Conservation (phyloP, 2,329 filamentous ascomycete species). For the Orbilia blumenaviensis region DNA sequence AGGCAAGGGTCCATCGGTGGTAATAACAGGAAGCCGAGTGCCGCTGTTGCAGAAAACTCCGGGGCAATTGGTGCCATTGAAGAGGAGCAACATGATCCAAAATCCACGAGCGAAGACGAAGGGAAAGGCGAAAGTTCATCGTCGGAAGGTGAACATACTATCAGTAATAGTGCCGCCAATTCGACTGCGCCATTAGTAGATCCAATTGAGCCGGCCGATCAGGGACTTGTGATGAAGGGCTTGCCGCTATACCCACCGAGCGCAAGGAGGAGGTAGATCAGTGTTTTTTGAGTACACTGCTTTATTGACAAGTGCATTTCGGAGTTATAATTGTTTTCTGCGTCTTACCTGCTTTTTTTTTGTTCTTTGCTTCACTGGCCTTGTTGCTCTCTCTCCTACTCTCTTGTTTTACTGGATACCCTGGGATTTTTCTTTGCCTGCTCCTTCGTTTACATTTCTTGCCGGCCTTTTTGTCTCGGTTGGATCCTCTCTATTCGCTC, state of each 20-base stretch:
- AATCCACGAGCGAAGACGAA: not conserved
- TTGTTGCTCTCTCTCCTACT: not conserved
- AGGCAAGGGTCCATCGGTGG: constrained; percentile 23
- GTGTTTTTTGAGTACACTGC: not conserved
- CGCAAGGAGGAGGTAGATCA: constrained; percentile 24
- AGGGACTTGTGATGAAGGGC: constrained; percentile 38
- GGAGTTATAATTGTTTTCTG: constrained; percentile 15
- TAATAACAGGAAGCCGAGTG: constrained; percentile 22
- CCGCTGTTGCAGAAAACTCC: not conserved
- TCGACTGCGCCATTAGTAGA: constrained; percentile 3
- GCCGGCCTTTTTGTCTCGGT: not conserved
- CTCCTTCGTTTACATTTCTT: constrained; percentile 1
- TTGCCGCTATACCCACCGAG: constrained; percentile 24
- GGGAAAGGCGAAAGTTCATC: not conserved
- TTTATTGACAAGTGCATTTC: constrained; percentile 1
- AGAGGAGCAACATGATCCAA: constrained; percentile 24
- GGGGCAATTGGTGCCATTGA: constrained; percentile 36
- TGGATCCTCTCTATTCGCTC: not conserved
- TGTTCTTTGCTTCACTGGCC: not conserved
- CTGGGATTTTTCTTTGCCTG: not conserved
- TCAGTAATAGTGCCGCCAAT: not conserved
- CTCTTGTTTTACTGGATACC: constrained; percentile 15
- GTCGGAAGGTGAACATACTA: not conserved
- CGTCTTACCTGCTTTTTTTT: not conserved
- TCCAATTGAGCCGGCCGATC: not conserved